phyloP scores from a whole-genome alignment of 2,329 filamentous ascomycete genomes.

The Fusarium sarcochroum region DNA sequence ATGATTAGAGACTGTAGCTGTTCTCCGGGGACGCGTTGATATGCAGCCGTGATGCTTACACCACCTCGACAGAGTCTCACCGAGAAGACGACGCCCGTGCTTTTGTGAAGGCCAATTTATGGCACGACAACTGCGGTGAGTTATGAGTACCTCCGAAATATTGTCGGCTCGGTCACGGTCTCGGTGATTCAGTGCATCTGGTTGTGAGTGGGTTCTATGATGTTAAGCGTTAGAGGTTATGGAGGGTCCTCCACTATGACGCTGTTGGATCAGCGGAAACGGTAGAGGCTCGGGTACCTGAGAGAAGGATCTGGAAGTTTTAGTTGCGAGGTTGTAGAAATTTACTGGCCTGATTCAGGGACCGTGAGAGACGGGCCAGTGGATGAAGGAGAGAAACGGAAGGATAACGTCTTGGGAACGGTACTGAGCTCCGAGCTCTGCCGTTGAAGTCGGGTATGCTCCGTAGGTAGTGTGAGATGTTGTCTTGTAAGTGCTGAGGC shows the following conservation, averaged over 20 bases:
- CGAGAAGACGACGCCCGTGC: background rate
- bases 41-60: background rate
- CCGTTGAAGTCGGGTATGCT: background rate
- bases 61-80: background rate
- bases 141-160: constrained; percentile 22
- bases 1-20: background rate
- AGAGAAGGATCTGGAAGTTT: constrained; percentile 28
- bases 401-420: background rate
- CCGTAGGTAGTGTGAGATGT: background rate
- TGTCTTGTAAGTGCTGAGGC: constrained; percentile 22
- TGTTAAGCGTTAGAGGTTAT: constrained; percentile 5
- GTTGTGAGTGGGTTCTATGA: constrained; percentile 18
- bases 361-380: constrained; percentile 9
- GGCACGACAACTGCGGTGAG: constrained; percentile 26
- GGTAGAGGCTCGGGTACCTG: constrained; percentile 28
- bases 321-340: background rate
- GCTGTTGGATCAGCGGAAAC: constrained; percentile 29
- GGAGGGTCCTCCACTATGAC: constrained; percentile 40
- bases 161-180: constrained; percentile 37
- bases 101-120: constrained; percentile 9
- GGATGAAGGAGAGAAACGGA: constrained; percentile 32
- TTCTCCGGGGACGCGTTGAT: constrained; percentile 8
- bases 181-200: constrained; percentile 36
- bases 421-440: constrained; percentile 23
- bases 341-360: constrained; percentile 14